phyloP scores from a whole-genome alignment of 2,329 filamentous ascomycete genomes.

The Paecilomyces formosus region DNA sequence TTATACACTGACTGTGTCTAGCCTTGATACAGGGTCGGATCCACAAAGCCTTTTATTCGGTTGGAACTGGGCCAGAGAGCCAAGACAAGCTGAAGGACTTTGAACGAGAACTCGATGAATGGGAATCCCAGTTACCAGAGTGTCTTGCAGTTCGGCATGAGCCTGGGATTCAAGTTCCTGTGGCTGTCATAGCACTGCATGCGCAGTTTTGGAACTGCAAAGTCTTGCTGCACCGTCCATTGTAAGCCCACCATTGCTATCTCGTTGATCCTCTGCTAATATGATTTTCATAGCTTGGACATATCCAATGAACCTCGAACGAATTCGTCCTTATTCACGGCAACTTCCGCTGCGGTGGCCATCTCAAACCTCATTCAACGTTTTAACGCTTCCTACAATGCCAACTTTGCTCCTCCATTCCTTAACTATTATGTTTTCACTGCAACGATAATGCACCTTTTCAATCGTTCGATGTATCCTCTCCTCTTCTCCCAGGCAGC shows the following conservation, averaged over 20 bases:
- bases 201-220: conserved; percentile 5
- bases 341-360: conserved; percentile 2
- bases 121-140: conserved; percentile 1
- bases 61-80: conserved; percentile 1
- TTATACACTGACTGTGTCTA: background rate
- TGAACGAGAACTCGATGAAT: conserved; percentile 1
- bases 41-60: conserved; percentile 6
- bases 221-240: conserved; percentile 3
- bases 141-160: conserved; percentile 1
- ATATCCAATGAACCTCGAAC: background rate
- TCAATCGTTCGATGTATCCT: conserved; percentile 5
- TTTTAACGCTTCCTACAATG: conserved; percentile 7
- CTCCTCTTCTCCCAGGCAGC: conserved; percentile 7
- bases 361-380: conserved; percentile 4
- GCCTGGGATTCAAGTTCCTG: background rate
- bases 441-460: conserved; percentile 7
- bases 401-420: conserved; percentile 5
- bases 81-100: conserved; percentile 2
- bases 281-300: background rate
- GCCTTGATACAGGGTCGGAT: conserved; percentile 7
- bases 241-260: background rate
- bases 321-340: conserved; percentile 2
- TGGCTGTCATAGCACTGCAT: conserved; percentile 3
- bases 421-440: conserved; percentile 8
- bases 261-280: background rate